These are phyloP conservation scores for Entophlyctis helioformis DNA, from an alignment of 192 early-diverging fungal species.

Conservation along the genomic window DNA sequence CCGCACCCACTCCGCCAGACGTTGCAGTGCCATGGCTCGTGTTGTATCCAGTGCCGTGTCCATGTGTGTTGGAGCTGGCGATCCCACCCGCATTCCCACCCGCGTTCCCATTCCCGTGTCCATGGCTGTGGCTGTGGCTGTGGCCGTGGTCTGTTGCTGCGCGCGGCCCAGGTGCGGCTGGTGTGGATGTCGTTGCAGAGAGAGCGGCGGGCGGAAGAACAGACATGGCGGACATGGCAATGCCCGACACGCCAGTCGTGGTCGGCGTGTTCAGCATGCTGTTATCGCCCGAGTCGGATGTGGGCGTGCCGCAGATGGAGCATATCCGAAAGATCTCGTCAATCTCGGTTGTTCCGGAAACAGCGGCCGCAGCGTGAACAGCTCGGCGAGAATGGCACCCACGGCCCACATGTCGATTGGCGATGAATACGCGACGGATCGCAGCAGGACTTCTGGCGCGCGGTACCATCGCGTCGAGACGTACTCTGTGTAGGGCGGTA, in stretches of 20 bases:
- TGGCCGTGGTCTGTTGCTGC: too few species aligned
- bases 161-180: too few species aligned
- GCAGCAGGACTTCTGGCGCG: conserved; percentile 86
- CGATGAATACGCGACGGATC: conserved; percentile 68
- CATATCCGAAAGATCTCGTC: conserved; percentile 87
- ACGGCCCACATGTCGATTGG: conserved; percentile 97
- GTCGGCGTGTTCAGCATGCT: background rate
- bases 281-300: conserved; percentile 1
- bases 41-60: background rate
- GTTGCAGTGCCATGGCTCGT: background rate
- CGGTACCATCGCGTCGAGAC: conserved; percentile 98
- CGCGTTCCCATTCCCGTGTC: conserved; percentile 13
- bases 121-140: conserved; percentile 16
- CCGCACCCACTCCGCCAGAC: too few species aligned
- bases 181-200: conserved; percentile 4
- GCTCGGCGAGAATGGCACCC: conserved; percentile 82
- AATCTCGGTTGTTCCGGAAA: conserved; percentile 87
- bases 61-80: background rate
- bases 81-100: conserved; percentile 1
- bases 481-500: conserved; percentile 91
- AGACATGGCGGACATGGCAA: background rate
- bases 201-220: background rate
- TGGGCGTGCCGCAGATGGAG: conserved; percentile 65
- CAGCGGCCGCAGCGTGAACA: conserved; percentile 74
- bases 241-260: too few species aligned